Evolutionary conservation across 202 grass and related monocot species (phyloP).

Genomic region (Elaeis oleifera): DNA sequence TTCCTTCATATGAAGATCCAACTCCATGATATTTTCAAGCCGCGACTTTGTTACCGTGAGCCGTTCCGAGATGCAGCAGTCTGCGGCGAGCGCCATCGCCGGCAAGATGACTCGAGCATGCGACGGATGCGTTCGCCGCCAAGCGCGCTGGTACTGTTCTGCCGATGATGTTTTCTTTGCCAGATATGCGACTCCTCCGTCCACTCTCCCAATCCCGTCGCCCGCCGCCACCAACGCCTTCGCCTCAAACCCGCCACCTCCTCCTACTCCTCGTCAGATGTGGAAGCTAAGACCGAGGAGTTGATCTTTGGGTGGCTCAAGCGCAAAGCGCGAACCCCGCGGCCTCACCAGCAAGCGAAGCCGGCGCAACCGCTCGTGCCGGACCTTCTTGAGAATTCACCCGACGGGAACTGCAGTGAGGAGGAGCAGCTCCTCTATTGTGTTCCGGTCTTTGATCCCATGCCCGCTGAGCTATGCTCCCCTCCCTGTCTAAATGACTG

Average conservation of each 20-base stretch:
- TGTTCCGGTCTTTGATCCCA: slow-evolving; percentile 72
- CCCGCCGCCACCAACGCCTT: slow-evolving; percentile 74
- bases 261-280: slow-evolving; percentile 16
- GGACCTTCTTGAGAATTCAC: slow-evolving; percentile 16
- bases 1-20: slow-evolving; percentile 16
- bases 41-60: slow-evolving; percentile 19
- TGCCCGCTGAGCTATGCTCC: slow-evolving; percentile 58
- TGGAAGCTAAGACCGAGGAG: slow-evolving; percentile 8
- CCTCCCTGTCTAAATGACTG: not conserved
- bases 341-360: slow-evolving; percentile 28
- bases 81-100: slow-evolving; percentile 33
- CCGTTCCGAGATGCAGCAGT: slow-evolving; percentile 19
- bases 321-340: slow-evolving; percentile 71
- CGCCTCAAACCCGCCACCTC: slow-evolving; percentile 20
- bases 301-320: slow-evolving; percentile 52
- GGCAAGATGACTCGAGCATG: slow-evolving; percentile 68
- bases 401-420: slow-evolving; percentile 14
- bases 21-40: slow-evolving; percentile 8
- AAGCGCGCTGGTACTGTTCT: slow-evolving; percentile 64
- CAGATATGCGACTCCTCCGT: slow-evolving; percentile 69
- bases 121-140: slow-evolving; percentile 73
- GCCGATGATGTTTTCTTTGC: slow-evolving; percentile 86
- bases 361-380: slow-evolving; percentile 33
- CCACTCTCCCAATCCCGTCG: slow-evolving; percentile 80
- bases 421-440: slow-evolving; percentile 66